A percentile compares a stretch with the other conserved stretches of the same genome.
Evolutionary conservation across 805 yeast genomes (phyloP).

Genomic region (Osmozyma mogii): DNA sequence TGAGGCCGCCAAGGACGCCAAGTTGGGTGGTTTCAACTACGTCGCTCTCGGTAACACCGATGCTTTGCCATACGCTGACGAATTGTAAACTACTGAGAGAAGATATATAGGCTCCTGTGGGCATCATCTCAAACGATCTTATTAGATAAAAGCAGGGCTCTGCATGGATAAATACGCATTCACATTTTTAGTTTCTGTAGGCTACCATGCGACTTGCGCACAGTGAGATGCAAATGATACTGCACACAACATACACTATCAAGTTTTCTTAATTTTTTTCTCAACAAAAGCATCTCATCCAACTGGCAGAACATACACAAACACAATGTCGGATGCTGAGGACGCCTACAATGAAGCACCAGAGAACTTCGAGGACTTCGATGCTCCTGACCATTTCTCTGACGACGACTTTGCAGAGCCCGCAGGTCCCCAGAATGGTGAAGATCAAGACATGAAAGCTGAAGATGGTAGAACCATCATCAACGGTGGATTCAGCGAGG

Average conservation of each 20-base stretch:
- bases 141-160: no score
- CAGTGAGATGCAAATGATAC: no score
- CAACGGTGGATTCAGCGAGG: conserved; percentile 61
- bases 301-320: no score
- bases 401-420: conserved; percentile 50
- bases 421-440: conserved; percentile 14
- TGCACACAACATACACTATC: no score
- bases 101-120: no score
- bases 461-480: conserved; percentile 69
- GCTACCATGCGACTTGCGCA: no score
- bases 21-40: conserved; percentile 57
- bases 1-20: conserved; percentile 25
- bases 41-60: conserved; percentile 87
- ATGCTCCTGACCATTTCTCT: conserved; percentile 70
- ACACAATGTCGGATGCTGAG: conserved; percentile 35
- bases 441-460: conserved; percentile 40
- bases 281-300: no score
- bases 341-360: conserved; percentile 60
- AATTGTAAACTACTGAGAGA: no score
- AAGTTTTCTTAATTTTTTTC: no score
- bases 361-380: conserved; percentile 73
- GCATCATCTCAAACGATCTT: no score
- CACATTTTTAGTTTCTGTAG: no score
- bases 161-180: no score
- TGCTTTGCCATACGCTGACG: conserved; percentile 82